Conservation (phyloP, 2,329 filamentous ascomycete species). For the Pseudogymnoascus sp. region DNA sequence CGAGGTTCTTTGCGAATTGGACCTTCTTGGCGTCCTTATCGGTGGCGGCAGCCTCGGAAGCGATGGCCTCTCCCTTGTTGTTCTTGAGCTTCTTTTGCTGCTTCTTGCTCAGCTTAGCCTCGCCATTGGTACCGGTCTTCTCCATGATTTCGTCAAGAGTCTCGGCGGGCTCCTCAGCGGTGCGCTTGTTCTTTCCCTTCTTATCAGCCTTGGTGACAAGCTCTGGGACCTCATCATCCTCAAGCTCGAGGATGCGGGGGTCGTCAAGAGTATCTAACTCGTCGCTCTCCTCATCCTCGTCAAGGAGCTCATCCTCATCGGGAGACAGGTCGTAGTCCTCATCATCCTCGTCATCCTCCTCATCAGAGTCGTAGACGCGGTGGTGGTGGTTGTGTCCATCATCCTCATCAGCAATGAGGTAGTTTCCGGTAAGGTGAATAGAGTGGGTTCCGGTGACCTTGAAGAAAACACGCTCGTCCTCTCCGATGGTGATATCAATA, state of each 20-base stretch:
- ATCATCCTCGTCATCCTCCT: slow-evolving; percentile 54
- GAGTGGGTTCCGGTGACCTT: slow-evolving; percentile 82
- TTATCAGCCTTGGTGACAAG: slow-evolving; percentile 36
- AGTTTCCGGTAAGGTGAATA: slow-evolving; percentile 92
- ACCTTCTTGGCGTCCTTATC: slow-evolving; percentile 82
- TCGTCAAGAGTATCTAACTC: slow-evolving; percentile 71
- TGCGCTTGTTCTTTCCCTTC: slow-evolving; percentile 90
- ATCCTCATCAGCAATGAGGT: slow-evolving; percentile 60
- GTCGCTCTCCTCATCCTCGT: slow-evolving; percentile 57
- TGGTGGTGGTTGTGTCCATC: slow-evolving; percentile 46
- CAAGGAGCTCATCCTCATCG: slow-evolving; percentile 64
- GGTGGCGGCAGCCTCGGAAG: slow-evolving; percentile 44
- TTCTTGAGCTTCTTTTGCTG: slow-evolving; percentile 98
- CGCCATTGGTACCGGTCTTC: slow-evolving; percentile 53
- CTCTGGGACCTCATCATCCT: slow-evolving; percentile 65
- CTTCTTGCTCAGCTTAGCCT: slow-evolving; percentile 79
- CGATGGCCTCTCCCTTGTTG: slow-evolving; percentile 84
- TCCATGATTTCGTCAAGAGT: slow-evolving; percentile 77
- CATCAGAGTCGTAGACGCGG: slow-evolving; percentile 52
- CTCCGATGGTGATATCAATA: slow-evolving; percentile 82
- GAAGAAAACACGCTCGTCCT: slow-evolving; percentile 88
- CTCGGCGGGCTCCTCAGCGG: slow-evolving; percentile 61
- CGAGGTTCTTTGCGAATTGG: slow-evolving; percentile 97
- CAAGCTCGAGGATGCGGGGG: slow-evolving; percentile 76
- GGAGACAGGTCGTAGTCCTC: slow-evolving; percentile 75